These are phyloP conservation scores for Kwoniella dendrophila DNA, from an alignment of 768 basidiomycete genomes.

Conservation along the genomic window DNA sequence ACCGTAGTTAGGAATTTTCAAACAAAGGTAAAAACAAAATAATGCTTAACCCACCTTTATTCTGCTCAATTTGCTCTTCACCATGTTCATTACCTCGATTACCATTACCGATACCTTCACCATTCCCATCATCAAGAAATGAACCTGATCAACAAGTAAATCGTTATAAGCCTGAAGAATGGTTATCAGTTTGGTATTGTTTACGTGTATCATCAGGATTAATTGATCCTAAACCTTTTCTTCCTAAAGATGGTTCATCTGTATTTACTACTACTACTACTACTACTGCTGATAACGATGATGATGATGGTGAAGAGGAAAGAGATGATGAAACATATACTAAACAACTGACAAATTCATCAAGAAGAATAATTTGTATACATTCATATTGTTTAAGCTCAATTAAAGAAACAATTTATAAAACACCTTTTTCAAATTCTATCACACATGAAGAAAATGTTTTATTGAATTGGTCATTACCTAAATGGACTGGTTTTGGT, in stretches of 20 bases:
- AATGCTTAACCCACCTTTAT: constrained; percentile 11
- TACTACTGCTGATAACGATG: background rate
- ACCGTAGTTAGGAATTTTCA: too few species aligned
- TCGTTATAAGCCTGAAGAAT: background rate
- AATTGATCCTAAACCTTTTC: constrained; percentile 7
- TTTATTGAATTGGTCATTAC: constrained; percentile 32
- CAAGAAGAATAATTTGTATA: constrained; percentile 15
- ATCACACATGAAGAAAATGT: constrained; percentile 22
- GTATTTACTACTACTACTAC: background rate
- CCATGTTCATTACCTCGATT: constrained; percentile 29
- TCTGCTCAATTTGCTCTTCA: constrained; percentile 33
- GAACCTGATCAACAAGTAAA: too few species aligned
- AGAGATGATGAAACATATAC: background rate
- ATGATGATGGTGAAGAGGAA: background rate
- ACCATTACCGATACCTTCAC: background rate
- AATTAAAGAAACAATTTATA: constrained; percentile 8
- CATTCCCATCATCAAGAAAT: background rate
- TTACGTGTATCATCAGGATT: constrained; percentile 5
- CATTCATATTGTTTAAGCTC: constrained; percentile 31
- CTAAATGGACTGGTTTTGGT: constrained; percentile 30
- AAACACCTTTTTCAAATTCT: constrained; percentile 9
- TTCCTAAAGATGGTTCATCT: background rate
- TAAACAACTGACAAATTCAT: background rate
- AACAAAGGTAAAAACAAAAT: too few species aligned
- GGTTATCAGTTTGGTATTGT: constrained; percentile 14